Evolutionary conservation across 2,329 filamentous ascomycete genomes (phyloP).

Genomic region (Fulvia fulva): DNA sequence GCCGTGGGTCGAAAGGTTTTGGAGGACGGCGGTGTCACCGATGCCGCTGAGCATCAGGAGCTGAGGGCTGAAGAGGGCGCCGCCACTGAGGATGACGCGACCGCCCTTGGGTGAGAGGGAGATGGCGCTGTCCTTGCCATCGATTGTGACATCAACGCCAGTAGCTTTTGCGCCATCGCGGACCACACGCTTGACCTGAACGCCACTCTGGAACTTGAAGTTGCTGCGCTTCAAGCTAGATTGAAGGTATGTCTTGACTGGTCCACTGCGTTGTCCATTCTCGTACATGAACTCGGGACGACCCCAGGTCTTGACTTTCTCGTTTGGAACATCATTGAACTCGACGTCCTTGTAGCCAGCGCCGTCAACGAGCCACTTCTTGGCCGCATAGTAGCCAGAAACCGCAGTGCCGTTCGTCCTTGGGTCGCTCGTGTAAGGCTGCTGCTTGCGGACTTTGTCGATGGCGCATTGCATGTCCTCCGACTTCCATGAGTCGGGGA

Average conservation of each 20-base stretch:
- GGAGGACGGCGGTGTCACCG: constrained; percentile 53
- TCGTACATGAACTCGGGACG: constrained; percentile 31
- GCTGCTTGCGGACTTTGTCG: constrained; percentile 41
- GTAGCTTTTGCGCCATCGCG: constrained; percentile 57
- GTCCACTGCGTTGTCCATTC: constrained; percentile 42
- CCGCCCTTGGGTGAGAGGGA: constrained; percentile 55
- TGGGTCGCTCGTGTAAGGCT: constrained; percentile 57
- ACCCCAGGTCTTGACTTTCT: constrained; percentile 54
- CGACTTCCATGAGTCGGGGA: constrained; percentile 52
- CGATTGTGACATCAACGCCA: constrained; percentile 48
- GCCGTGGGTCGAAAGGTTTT: constrained; percentile 35
- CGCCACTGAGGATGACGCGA: constrained; percentile 48
- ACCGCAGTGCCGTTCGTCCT: constrained; percentile 53
- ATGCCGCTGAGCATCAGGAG: constrained; percentile 63
- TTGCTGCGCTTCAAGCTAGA: constrained; percentile 49
- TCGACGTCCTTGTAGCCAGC: constrained; percentile 48
- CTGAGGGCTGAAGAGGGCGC: constrained; percentile 62
- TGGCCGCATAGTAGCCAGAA: constrained; percentile 47
- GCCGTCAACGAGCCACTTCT: constrained; percentile 49
- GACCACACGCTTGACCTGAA: constrained; percentile 41
- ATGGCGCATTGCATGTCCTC: constrained; percentile 48
- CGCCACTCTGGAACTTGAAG: constrained; percentile 54
- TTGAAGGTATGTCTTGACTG: constrained; percentile 51
- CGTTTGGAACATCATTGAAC: constrained; percentile 44
- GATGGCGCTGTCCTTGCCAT: constrained; percentile 63